Evolutionary conservation across 495 filamentous ascomycete species (phyloP), one percentile per base, ranked within the genome.

Genomic region (Penicillium salamii): DNA sequence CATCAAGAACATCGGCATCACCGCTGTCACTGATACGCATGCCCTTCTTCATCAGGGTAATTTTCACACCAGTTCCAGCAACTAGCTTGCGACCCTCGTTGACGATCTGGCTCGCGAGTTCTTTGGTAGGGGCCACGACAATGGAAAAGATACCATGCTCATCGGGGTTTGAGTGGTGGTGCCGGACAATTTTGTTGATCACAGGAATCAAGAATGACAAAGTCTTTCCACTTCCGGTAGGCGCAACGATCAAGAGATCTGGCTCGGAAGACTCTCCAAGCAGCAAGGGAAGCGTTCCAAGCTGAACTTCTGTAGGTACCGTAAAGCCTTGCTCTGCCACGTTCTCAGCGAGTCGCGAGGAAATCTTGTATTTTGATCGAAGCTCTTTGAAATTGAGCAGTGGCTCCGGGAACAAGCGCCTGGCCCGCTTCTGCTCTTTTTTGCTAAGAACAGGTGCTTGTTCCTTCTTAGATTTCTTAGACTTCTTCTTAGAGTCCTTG

Each of bases 141-240:
- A 98, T 67, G 78, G 76, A 70, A 17, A 70, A 54, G 13, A 88
- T 72, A 5, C 77, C 73, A 56, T 81, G 80, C 42, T 75, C 65
- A 6, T 69, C 65, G 21, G 63, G 45, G 35, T 76, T 68, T 41
- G 69, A 56, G 71, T 71, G 70, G 45, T 75, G 72, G 46, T 73
- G 66, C 36, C 70, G 71, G 23, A 92, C 71, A 37, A 92, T 80
- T 39, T 78, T 75, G 61, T 96, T 85, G 41, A 97, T 77, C 14
- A 90, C 76, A 0, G 91, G 90, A 20, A 99, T 86, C 62, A 97
- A 66, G 59, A 96, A 99, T 3, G 89, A 87, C 46, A 97, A 66
- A 0, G 93, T 97, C 72, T 99, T 99, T n/a, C 93, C 93, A 61
- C 91, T 96, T 15, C 93, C 93, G 3, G 93, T 99, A 3, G 95